Evolutionary conservation across 768 basidiomycete genomes (phyloP).

Genomic region (Pleurotus salmoneostramineus): DNA sequence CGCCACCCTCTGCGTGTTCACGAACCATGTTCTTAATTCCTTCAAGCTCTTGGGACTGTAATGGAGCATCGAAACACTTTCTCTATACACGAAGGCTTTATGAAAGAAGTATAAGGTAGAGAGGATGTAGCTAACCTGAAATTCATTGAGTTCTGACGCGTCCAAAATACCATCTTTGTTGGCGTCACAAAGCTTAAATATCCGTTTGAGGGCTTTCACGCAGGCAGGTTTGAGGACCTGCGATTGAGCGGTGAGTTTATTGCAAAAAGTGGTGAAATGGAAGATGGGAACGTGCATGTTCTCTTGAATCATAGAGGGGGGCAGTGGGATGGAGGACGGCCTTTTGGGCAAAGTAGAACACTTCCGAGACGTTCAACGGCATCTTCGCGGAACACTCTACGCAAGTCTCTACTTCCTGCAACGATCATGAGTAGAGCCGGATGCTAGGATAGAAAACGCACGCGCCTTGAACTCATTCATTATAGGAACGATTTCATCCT

Average conservation of each 20-base stretch:
- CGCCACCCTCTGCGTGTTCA: constrained; percentile 70
- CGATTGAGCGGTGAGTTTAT: neutral
- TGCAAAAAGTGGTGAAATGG: constrained; percentile 1
- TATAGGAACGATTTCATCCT: constrained; percentile 93
- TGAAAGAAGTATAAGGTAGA: neutral
- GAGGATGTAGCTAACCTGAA: constrained; percentile 64
- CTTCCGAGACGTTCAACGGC: constrained; percentile 90
- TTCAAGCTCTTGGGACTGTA: constrained; percentile 91
- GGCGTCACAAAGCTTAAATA: constrained; percentile 94
- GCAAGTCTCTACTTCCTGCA: constrained; percentile 95
- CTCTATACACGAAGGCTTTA: constrained; percentile 40
- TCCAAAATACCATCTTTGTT: constrained; percentile 95
- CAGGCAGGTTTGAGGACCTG: constrained; percentile 93
- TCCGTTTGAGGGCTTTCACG: constrained; percentile 79
- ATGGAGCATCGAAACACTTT: constrained; percentile 92
- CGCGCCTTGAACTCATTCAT: constrained; percentile 98
- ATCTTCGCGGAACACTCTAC: constrained; percentile 94
- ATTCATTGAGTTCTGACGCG: constrained; percentile 89
- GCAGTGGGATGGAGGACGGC: constrained; percentile 97
- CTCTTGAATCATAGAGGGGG: constrained; percentile 92
- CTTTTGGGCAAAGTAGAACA: constrained; percentile 98
- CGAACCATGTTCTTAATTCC: constrained; percentile 94
- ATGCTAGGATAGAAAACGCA: neutral
- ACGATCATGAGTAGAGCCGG: too few species aligned
- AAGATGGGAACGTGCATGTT: constrained; percentile 60